Evolutionary conservation across 2,329 filamentous ascomycete genomes (phyloP).

Genomic region (Penicillium oxalicum): DNA sequence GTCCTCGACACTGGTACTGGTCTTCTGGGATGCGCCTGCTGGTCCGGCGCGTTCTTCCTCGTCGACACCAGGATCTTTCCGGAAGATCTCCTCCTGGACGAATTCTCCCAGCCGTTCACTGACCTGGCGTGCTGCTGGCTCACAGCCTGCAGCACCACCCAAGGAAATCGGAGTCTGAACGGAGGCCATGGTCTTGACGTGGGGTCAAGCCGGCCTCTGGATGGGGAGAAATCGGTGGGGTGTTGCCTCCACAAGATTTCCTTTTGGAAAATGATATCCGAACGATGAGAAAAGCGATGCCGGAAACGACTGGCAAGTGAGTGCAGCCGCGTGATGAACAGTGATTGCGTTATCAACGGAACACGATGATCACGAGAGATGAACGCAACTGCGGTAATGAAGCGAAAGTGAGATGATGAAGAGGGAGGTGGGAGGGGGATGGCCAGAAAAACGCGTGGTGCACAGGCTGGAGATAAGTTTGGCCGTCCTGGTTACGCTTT

Average conservation of each 20-base stretch:
- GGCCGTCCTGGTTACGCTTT: not conserved
- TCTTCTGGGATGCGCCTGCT: not conserved
- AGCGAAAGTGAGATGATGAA: not conserved
- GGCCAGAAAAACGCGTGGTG: not conserved
- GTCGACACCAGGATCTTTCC: no score
- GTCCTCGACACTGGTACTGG: not conserved
- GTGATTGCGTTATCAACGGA: no score
- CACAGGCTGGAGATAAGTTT: not conserved
- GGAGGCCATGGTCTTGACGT: slow-evolving; percentile 1
- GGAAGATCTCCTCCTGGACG: slow-evolving; percentile 7
- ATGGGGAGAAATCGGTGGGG: no score
- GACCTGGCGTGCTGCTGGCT: slow-evolving; percentile 7
- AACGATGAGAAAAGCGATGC: no score
- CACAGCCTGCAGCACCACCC: slow-evolving; percentile 7
- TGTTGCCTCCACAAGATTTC: no score
- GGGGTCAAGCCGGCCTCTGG: no score
- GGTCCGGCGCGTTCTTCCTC: no score
- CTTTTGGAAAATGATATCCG: no score
- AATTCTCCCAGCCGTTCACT: slow-evolving; percentile 5
- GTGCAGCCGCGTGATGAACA: no score
- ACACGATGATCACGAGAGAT: no score
- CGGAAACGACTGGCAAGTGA: no score
- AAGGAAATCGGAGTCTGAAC: slow-evolving; percentile 17
- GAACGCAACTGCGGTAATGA: not conserved
- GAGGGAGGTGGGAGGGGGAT: not conserved